Evolutionary conservation across 441 rosid genomes (phyloP).

Genomic region (California macrophylla): DNA sequence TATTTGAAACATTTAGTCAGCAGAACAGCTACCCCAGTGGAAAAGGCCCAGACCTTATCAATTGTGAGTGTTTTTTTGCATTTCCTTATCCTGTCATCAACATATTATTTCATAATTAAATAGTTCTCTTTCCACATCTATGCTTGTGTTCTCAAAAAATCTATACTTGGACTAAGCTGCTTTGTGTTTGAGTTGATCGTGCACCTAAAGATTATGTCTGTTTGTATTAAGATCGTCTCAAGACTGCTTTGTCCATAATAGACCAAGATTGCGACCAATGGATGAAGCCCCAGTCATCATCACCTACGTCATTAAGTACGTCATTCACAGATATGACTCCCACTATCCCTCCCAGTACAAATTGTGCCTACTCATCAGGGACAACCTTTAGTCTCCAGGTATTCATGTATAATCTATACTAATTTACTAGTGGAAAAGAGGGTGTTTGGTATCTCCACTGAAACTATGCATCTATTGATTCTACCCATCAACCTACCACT

Average conservation of each 20-base stretch:
- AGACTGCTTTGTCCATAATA: slow-evolving; percentile 62
- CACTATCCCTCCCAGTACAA: slow-evolving; percentile 41
- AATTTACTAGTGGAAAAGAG: not conserved
- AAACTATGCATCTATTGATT: not conserved
- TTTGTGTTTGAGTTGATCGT: slow-evolving; percentile 3
- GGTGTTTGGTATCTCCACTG: not conserved
- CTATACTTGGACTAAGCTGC: slow-evolving; percentile 7
- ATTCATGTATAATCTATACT: slow-evolving; percentile 18
- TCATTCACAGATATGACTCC: slow-evolving; percentile 55
- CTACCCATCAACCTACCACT: not conserved
- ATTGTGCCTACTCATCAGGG: slow-evolving; percentile 36
- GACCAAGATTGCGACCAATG: slow-evolving; percentile 90
- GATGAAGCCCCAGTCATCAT: slow-evolving; percentile 61
- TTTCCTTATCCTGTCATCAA: slow-evolving; percentile 8
- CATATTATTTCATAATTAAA: slow-evolving; percentile 11
- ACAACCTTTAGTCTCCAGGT: slow-evolving; percentile 80
- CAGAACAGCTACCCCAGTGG: slow-evolving; percentile 46
- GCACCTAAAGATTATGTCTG: slow-evolving; percentile 5
- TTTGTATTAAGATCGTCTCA: slow-evolving; percentile 63
- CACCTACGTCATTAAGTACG: slow-evolving; percentile 36
- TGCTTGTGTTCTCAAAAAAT: slow-evolving; percentile 2
- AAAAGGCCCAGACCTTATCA: slow-evolving; percentile 48
- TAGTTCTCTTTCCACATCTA: slow-evolving; percentile 6
- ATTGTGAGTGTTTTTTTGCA: slow-evolving; percentile 48
- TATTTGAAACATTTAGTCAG: slow-evolving; percentile 72